Conservation (phyloP, 495 filamentous ascomycete species). For the Emericellopsis terricola region DNA sequence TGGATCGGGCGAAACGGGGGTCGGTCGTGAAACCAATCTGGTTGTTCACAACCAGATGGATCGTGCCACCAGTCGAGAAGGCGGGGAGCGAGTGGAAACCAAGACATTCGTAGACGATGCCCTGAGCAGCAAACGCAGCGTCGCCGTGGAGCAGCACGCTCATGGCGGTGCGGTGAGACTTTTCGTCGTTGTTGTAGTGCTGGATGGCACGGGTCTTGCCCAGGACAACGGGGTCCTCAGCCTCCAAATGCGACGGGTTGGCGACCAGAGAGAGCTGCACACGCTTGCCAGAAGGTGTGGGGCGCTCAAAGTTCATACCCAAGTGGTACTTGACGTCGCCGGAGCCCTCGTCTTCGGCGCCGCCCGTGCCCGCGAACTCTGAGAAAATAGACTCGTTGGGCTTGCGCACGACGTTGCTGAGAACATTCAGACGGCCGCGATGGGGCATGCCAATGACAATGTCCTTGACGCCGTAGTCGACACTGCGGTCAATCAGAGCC, state of each 20-base stretch:
- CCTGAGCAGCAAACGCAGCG: slow-evolving; percentile 90
- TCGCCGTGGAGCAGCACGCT: slow-evolving; percentile 90
- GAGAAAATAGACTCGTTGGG: slow-evolving; percentile 99
- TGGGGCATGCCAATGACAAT: slow-evolving; percentile 99
- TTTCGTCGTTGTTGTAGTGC: slow-evolving; percentile 96
- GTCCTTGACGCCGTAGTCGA: slow-evolving; percentile 96
- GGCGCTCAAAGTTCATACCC: slow-evolving; percentile 99
- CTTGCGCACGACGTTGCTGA: slow-evolving; percentile 96
- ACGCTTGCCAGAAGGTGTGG: slow-evolving; percentile 93
- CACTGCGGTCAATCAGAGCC: slow-evolving; percentile 91
- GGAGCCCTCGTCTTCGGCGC: slow-evolving; percentile 85
- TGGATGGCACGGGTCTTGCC: slow-evolving; percentile 96
- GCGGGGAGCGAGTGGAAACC: slow-evolving; percentile 89
- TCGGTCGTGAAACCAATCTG: slow-evolving; percentile 99
- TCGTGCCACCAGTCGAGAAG: slow-evolving; percentile 93
- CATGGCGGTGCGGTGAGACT: slow-evolving; percentile 76
- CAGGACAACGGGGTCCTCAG: slow-evolving; percentile 92
- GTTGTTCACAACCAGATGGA: slow-evolving; percentile 97
- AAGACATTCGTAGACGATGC: slow-evolving; percentile 95
- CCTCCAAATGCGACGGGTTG: slow-evolving; percentile 96
- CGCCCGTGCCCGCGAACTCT: slow-evolving; percentile 82
- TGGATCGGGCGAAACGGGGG: slow-evolving; percentile 89
- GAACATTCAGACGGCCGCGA: slow-evolving; percentile 91
- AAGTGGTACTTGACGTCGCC: slow-evolving; percentile 99
- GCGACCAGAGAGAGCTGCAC: slow-evolving; percentile 95